Evolutionary conservation across 352 stramenopile species (phyloP).

Genomic region (Globisporangium cylindrosporum): DNA sequence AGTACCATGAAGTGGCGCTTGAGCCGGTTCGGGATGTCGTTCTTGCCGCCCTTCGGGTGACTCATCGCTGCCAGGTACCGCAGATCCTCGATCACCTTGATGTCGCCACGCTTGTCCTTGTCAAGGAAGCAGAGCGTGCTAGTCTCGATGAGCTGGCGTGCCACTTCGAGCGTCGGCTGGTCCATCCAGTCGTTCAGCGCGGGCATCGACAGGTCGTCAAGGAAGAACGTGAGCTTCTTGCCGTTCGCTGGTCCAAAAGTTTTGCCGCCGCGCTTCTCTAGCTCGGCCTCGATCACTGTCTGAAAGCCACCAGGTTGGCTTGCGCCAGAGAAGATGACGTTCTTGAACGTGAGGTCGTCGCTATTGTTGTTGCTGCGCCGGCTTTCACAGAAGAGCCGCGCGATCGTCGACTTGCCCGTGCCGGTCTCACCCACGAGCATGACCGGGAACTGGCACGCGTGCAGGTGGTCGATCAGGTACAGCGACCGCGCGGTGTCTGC

Average conservation of each 20-base stretch:
- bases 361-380: slow-evolving; percentile 6
- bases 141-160: slow-evolving; percentile 69
- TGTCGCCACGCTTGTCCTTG: slow-evolving; percentile 80
- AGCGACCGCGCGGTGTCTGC: slow-evolving; percentile 74
- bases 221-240: slow-evolving; percentile 75
- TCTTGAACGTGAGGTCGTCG: slow-evolving; percentile 66
- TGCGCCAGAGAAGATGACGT: slow-evolving; percentile 87
- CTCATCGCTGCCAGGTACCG: slow-evolving; percentile 65
- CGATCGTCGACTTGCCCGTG: slow-evolving; percentile 86
- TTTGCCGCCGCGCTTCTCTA: slow-evolving; percentile 81
- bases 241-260: slow-evolving; percentile 69
- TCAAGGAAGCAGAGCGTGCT: slow-evolving; percentile 74
- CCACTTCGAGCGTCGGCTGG: slow-evolving; percentile 73
- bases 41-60: slow-evolving; percentile 55
- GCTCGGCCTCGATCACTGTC: slow-evolving; percentile 56
- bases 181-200: slow-evolving; percentile 71
- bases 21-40: slow-evolving; percentile 88
- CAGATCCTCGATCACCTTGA: slow-evolving; percentile 73
- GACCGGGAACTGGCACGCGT: slow-evolving; percentile 53
- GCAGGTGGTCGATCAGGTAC: slow-evolving; percentile 68
- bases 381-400: slow-evolving; percentile 73
- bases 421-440: slow-evolving; percentile 83
- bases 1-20: slow-evolving; percentile 90
- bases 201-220: slow-evolving; percentile 78
- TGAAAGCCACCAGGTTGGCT: slow-evolving; percentile 83